These are phyloP conservation scores for Leptomonas pyrrhocoris DNA, from an alignment of 208 protist species.

Conservation along the genomic window DNA sequence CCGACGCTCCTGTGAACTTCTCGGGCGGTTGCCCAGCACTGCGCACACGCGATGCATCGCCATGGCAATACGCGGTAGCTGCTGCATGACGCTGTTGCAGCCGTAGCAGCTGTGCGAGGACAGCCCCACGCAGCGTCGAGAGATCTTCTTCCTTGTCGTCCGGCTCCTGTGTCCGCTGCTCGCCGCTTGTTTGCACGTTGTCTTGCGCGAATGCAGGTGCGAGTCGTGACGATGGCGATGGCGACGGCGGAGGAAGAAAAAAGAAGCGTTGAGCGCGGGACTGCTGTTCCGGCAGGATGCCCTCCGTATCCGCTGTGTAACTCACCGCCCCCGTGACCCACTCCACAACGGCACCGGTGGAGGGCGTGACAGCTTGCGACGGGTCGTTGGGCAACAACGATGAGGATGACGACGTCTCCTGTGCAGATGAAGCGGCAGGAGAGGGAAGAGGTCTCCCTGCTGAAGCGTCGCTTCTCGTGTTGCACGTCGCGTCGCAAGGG, in stretches of 20 bases:
- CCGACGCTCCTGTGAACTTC: not conserved
- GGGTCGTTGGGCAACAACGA: not conserved
- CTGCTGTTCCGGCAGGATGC: constrained; percentile 63
- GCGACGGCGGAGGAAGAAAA: constrained; percentile 30
- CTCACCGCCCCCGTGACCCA: constrained; percentile 61
- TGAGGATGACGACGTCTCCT: not conserved
- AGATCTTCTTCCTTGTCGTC: constrained; percentile 14
- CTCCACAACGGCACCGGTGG: constrained; percentile 57
- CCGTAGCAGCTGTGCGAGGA: constrained; percentile 51
- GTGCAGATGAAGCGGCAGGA: not conserved
- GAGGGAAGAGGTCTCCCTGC: not conserved
- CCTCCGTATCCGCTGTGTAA: constrained; percentile 64
- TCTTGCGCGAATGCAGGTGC: not conserved
- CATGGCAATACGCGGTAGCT: constrained; percentile 3
- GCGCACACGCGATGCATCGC: not conserved
- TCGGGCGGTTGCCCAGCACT: not conserved
- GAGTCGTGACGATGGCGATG: not conserved
- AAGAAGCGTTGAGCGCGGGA: constrained; percentile 49
- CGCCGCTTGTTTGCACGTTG: no score
- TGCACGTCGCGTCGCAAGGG: not conserved
- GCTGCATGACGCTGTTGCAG: constrained; percentile 25
- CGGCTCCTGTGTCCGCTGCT: not conserved
- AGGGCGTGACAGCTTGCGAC: not conserved
- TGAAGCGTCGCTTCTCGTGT: not conserved
- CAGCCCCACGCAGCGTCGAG: constrained; percentile 44